Evolutionary conservation across 2,329 filamentous ascomycete genomes (phyloP), one percentile per base, ranked within the genome.

Genomic region (Penicillium polonicum): DNA sequence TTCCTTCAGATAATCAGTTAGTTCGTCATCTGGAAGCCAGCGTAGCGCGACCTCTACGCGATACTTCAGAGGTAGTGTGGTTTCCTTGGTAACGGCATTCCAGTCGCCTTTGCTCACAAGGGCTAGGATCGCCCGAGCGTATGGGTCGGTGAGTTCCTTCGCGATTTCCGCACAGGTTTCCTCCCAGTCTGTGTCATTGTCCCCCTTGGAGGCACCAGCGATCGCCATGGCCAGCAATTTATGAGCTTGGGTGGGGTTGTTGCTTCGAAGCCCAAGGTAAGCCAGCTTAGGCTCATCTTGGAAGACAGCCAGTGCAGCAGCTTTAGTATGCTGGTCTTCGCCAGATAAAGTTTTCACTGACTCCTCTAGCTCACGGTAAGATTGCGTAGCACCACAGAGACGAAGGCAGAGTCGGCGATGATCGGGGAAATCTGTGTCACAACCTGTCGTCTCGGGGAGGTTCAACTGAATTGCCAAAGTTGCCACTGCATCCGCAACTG

Each of bases 131-230:
- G 83, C 84, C 62, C 85, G 83, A 13, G 85, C 78, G 62, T 86
- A 87, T 0, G 84, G 82, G 58, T 88, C 84, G 0, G 81, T 80
- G 10, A 85, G 80, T 64, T 87, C 83, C 60, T 84, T 83, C 25
- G 83, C 82, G 72, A 88, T 85, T 74, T 85, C 85, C 12, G 79
- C 74, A 61, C 85, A 86, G 43, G 85, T 82, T 60, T 86, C 82
- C 61, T 83, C 79, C 76, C 86, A 86, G 48, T 84, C 83, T 33
- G 81, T 74, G 56, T 83, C 83, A 31, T 81, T 78, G 2, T 77
- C 72, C 5, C 74, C 74, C 59, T 76, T 79, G 9, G 74, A 70
- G 19, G 76, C 73, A 19, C 78, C 77, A 7, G 77, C 77, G 57
- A 82, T 78, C 10, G 79, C 79, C 74, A 82, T 79, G 1, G 86